Evolutionary conservation across 1,139 yeast species (phyloP), one percentile per base, ranked within the genome.

Genomic region (Lodderomyces metapsilosis): DNA sequence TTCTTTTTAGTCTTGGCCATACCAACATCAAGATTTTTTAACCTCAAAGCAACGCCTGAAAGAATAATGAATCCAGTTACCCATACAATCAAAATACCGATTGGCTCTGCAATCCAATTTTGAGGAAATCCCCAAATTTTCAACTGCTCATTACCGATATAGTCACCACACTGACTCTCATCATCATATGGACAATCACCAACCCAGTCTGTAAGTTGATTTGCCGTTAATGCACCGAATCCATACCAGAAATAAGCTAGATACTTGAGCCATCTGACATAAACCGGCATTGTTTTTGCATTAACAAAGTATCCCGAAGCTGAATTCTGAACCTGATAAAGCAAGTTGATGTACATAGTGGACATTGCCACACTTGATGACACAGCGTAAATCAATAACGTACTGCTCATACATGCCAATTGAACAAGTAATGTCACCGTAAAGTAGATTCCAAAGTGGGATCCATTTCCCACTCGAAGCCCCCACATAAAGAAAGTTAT

Each of bases 251-350:
- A 76, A 53, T 80, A 84, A 0, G 91, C 82, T 40, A 82, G 61
- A 58, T 86, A 88, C 54, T 83, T 85, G 5, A 82, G 72, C 96
- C 96, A 88, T 30, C 91, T 71, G 4, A 88, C 95, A 54, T 88
- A 88, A 3, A 86, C 95, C 0, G 95, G 95, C 82, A 87, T 76
- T 1, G 81, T 73, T 13, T 72, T 67, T 0, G 91, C 80, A 59
- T 85, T 87, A 16, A 83, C 86, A 53, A 85, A 87, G 59, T 80
- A 86, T 0, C 96, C 96, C 60, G 89, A 83, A 0, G 89, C 88
- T 70, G 84, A 77, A 39, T 87, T 80, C 55, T 86, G 89, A 23
- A 84, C 61, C 33, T 89, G 88, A 56, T 80, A 84, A 44, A 80
- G 74, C 39, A 81, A 57, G 53, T 85, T 86, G 27, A 81, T 74